Evolutionary conservation across 116 monocot species (phyloP).

Genomic region (Cymodocea nodosa): DNA sequence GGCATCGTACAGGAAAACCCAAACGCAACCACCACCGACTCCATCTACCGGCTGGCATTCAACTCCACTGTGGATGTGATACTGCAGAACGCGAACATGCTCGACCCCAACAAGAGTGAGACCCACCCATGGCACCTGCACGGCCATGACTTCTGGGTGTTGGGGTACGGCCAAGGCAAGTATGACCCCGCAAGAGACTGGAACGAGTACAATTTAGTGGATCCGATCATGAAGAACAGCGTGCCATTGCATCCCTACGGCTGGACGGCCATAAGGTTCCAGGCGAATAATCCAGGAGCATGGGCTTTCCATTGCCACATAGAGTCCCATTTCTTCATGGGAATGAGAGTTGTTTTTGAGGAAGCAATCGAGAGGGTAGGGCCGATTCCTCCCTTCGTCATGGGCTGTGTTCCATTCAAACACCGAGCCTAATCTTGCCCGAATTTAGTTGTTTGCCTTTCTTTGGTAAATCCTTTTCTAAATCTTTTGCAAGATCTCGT

Average conservation of each 20-base stretch:
- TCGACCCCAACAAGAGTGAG: conserved; percentile 35
- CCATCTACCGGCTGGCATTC: conserved; percentile 27
- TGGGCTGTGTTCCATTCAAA: conserved; percentile 27
- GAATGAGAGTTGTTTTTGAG: conserved; percentile 61
- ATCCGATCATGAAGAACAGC: conserved; percentile 67
- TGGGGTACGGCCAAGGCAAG: conserved; percentile 45
- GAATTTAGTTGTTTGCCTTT: too few species aligned
- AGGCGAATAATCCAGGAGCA: conserved; percentile 51
- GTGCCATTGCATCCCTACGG: conserved; percentile 49
- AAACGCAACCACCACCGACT: conserved; percentile 26
- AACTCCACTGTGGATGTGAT: conserved; percentile 52
- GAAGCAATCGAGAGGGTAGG: conserved; percentile 39
- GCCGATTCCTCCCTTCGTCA: conserved; percentile 27
- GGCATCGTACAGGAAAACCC: conserved; percentile 4
- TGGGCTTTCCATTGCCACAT: conserved; percentile 79
- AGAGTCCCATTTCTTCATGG: conserved; percentile 58
- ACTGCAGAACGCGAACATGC: conserved; percentile 52
- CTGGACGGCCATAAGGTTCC: conserved; percentile 67
- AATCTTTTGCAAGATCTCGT: too few species aligned
- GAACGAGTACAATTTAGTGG: conserved; percentile 23
- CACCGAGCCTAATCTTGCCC: too few species aligned
- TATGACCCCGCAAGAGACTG: conserved; percentile 30
- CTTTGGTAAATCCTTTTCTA: too few species aligned
- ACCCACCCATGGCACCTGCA: conserved; percentile 72
- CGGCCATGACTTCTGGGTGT: conserved; percentile 73